These are phyloP conservation scores for Sherardia arvensis DNA, from an alignment of 257 asterid species.

Conservation along the genomic window DNA sequence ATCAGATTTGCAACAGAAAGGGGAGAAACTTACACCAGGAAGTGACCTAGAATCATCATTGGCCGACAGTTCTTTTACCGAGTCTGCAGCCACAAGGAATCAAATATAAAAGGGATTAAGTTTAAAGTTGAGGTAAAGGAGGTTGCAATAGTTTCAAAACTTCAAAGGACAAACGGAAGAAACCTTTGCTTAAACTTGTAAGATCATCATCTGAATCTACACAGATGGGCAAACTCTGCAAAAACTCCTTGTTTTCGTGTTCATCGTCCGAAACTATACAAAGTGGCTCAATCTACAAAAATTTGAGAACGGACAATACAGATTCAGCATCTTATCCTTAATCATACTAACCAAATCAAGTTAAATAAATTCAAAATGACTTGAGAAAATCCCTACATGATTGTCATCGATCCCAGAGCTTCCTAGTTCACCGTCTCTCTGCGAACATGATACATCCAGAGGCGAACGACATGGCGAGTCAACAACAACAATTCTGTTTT, in stretches of 20 bases:
- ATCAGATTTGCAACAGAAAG: background rate
- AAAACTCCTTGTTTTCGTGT: conserved; percentile 6
- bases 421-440: conserved; percentile 22
- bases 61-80: conserved; percentile 25
- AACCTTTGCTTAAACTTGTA: conserved; percentile 37
- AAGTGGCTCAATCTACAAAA: conserved; percentile 38
- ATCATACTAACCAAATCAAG: conserved; percentile 9
- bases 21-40: conserved; percentile 18
- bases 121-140: background rate
- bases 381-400: conserved; percentile 18
- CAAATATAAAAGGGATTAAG: background rate
- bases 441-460: conserved; percentile 21
- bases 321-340: background rate
- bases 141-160: background rate
- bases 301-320: conserved; percentile 11
- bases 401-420: conserved; percentile 22
- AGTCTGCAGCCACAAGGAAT: conserved; percentile 30
- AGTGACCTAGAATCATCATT: conserved; percentile 12
- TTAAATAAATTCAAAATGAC: conserved; percentile 12
- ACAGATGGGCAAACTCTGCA: conserved; percentile 31
- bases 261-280: conserved; percentile 55
- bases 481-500: conserved; percentile 18
- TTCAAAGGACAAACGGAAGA: conserved; percentile 8
- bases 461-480: conserved; percentile 14
- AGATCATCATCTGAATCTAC: conserved; percentile 54